These are phyloP conservation scores for Solanum medicagineum DNA, from an alignment of 257 asterid species.

Conservation along the genomic window DNA sequence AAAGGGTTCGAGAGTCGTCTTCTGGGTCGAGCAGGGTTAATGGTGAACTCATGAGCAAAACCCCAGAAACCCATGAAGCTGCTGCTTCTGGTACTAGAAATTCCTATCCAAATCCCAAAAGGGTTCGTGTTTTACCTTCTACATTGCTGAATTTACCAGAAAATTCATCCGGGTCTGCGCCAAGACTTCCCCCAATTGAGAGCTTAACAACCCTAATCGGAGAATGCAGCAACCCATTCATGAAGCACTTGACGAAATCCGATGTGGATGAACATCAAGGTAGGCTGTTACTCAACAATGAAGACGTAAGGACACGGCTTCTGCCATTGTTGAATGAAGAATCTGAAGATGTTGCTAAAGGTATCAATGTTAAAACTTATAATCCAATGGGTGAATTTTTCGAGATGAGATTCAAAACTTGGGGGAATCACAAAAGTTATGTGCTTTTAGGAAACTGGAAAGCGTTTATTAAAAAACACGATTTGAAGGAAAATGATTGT, in stretches of 20 bases:
- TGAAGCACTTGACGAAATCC: slow-evolving; percentile 1
- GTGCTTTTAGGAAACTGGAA: not conserved
- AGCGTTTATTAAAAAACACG: not conserved
- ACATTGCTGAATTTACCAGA: not conserved
- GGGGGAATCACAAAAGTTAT: not conserved
- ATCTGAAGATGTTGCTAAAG: not conserved
- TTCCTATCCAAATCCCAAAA: not conserved
- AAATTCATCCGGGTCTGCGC: not conserved
- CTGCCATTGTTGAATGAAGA: not conserved
- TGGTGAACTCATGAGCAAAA: not conserved
- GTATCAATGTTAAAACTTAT: not conserved
- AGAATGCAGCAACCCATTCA: not conserved
- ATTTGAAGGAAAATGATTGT: not conserved
- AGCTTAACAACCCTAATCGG: not conserved
- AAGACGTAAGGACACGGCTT: not conserved
- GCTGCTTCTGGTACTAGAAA: not conserved
- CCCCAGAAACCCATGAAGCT: not conserved
- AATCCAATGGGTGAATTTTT: not conserved
- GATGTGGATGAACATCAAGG: not conserved
- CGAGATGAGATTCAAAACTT: not conserved
- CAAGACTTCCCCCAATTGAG: not conserved
- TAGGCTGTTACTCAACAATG: not conserved
- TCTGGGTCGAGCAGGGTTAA: not conserved
- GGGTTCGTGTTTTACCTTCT: not conserved
- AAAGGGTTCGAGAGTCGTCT: not conserved